These are phyloP conservation scores for Aspergillus bridgeri DNA, from an alignment of 495 filamentous ascomycete species.

Conservation along the genomic window DNA sequence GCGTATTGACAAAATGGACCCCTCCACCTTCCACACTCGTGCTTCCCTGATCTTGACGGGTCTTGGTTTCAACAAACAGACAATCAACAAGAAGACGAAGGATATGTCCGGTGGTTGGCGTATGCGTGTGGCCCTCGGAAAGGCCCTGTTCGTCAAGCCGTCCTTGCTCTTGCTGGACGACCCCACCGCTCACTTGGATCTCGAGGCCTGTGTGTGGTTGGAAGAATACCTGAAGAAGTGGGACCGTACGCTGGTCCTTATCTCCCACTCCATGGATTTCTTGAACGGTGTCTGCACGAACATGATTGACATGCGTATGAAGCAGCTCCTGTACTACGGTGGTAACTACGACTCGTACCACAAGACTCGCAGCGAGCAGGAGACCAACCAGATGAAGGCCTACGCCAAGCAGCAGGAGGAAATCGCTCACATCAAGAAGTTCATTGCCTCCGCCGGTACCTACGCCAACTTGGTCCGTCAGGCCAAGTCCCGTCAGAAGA, in stretches of 20 bases:
- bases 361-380: constrained; percentile 92
- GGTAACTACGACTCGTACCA: constrained; percentile 99
- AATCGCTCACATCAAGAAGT: constrained; percentile 99
- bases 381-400: constrained; percentile 97
- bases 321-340: constrained; percentile 94
- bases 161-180: constrained; percentile 94
- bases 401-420: constrained; percentile 99
- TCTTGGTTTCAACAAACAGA: constrained; percentile 97
- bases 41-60: constrained; percentile 95
- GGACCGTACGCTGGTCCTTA: constrained; percentile 94
- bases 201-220: constrained; percentile 99
- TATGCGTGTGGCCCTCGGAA: constrained; percentile 97
- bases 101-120: constrained; percentile 99
- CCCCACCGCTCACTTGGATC: constrained; percentile 97
- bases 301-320: constrained; percentile 97
- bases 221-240: constrained; percentile 99
- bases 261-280: constrained; percentile 98
- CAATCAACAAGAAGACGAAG: constrained; percentile 98
- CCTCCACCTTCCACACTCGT: constrained; percentile 97
- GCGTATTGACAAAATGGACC: constrained; percentile 99
- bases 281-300: constrained; percentile 97
- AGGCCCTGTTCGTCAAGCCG: constrained; percentile 98
- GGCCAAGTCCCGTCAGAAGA: constrained; percentile 99
- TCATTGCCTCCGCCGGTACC: constrained; percentile 99
- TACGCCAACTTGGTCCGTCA: constrained; percentile 99